Conservation (phyloP, 1,284 basidiomycete species). For the Cryptococcus maquisensis region DNA sequence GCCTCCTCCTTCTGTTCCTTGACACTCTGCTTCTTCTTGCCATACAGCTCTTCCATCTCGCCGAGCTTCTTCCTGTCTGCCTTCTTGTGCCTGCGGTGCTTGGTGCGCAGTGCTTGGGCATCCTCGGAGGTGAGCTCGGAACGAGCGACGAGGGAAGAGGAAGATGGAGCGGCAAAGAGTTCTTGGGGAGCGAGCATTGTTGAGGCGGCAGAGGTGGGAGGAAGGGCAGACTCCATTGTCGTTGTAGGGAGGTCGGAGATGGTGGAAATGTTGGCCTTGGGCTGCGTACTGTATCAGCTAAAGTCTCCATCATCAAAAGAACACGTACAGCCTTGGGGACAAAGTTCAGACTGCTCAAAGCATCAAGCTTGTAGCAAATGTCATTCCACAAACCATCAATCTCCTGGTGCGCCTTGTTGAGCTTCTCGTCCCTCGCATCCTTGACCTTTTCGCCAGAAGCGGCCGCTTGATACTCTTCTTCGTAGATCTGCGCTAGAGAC, state of each 20-base stretch:
- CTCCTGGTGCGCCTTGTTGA: conserved; percentile 83
- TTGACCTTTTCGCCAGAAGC: conserved; percentile 51
- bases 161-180: conserved; percentile 61
- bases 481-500: conserved; percentile 93
- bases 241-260: conserved; percentile 79
- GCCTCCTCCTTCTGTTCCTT: conserved; percentile 80
- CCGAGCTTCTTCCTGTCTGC: conserved; percentile 67
- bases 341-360: conserved; percentile 90
- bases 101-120: conserved; percentile 68
- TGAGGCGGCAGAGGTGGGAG: conserved; percentile 68
- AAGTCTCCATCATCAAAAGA: background rate
- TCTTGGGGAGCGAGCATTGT: conserved; percentile 93
- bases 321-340: conserved; percentile 65
- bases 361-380: conserved; percentile 86
- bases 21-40: conserved; percentile 53
- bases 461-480: conserved; percentile 77
- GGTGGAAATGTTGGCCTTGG: conserved; percentile 83
- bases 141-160: conserved; percentile 58
- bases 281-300: conserved; percentile 53
- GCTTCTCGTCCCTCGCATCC: conserved; percentile 82
- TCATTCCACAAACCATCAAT: conserved; percentile 78
- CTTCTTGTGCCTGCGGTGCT: conserved; percentile 70
- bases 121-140: conserved; percentile 82
- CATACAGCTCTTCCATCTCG: conserved; percentile 63
- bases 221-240: conserved; percentile 85